Evolutionary conservation across 2,329 filamentous ascomycete genomes (phyloP), one percentile per base, ranked within the genome.

Genomic region (Epichloe glyceriae): DNA sequence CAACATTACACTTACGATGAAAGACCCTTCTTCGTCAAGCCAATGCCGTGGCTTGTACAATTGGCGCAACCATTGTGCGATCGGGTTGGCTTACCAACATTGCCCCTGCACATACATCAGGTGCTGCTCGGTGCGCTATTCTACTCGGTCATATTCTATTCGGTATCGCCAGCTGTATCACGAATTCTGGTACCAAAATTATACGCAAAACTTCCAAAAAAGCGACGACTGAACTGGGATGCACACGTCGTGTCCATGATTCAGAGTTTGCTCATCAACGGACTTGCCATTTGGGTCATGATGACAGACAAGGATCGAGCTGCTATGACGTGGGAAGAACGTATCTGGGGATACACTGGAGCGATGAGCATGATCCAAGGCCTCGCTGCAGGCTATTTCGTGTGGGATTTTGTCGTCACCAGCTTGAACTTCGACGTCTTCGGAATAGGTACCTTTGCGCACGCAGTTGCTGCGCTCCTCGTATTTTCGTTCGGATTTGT

Each of bases 241-340:
- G 83, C 88, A 22, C 88, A 91, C 63, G 82, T 91, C 50, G 87
- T 93, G 34, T 89, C 85, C n/a, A 76, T 93, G 57, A 73, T 87
- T 51, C 88, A 94, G 73, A 84, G 82, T 63, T 71, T 75, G 34
- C 68, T 88, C 50, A 86, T 94, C 69, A 88, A 84, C 64, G 64
- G 58, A 46, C 69, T 90, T 34, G 85, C 86, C n/a, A 68, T 93
- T 15, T 90, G 81, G 76, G 77, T 86, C 51, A 86, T 89, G 67
- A 73, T 72, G 50, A 67, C 63, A 41, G 87, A 93, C 64, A 70
- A 81, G 40, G 85, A 89, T 65, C 76, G 86, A 53, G 71, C 67
- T 57, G 69, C 69, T 45, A 86, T 88, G 79, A 71, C 78, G 59
- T 80, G 76, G 70, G 73, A 82, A 59, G 80, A 82, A 62, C 77